These are phyloP conservation scores for Myriosclerotinia curreyana DNA, from an alignment of 2,329 filamentous ascomycete species.

Conservation along the genomic window DNA sequence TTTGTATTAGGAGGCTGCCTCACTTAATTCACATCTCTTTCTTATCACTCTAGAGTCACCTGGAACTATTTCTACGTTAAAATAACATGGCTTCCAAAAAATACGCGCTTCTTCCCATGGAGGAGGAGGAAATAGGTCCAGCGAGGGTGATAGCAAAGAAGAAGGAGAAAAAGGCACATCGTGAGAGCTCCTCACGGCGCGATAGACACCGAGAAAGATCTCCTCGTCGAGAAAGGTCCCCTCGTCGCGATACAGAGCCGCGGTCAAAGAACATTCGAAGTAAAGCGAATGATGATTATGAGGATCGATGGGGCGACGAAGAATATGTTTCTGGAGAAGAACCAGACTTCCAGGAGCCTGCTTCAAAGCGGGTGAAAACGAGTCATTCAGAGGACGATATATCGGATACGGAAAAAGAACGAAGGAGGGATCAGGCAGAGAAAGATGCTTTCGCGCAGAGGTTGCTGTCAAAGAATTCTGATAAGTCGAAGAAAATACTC, in stretches of 20 bases:
- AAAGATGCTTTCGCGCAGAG: conserved; percentile 77
- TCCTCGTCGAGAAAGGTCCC: conserved; percentile 36
- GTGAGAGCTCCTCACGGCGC: conserved; percentile 41
- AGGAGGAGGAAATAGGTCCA: conserved; percentile 58
- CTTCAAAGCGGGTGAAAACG: conserved; percentile 67
- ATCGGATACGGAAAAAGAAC: conserved; percentile 60
- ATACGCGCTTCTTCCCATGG: conserved; percentile 67
- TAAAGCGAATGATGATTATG: conserved; percentile 56
- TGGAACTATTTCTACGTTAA: too few species aligned
- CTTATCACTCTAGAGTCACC: too few species aligned
- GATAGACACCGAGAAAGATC: conserved; percentile 35
- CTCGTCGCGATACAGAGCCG: conserved; percentile 42
- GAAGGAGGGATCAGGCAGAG: conserved; percentile 67
- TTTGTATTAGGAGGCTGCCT: background rate
- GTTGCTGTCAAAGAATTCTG: conserved; percentile 67
- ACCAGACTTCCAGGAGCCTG: conserved; percentile 64
- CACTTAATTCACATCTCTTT: background rate
- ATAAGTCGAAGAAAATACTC: conserved; percentile 65
- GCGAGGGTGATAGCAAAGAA: conserved; percentile 52
- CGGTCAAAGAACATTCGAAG: conserved; percentile 51
- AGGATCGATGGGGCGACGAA: conserved; percentile 81
- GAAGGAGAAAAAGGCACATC: conserved; percentile 41
- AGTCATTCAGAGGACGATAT: conserved; percentile 55
- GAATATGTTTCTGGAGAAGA: conserved; percentile 54
- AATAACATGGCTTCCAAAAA: conserved; percentile 49